A percentile compares a stretch with the other conserved stretches of the same genome.
These are phyloP conservation scores for Aspergillus hortae DNA, from an alignment of 2,329 filamentous ascomycete genomes.

Conservation along the genomic window DNA sequence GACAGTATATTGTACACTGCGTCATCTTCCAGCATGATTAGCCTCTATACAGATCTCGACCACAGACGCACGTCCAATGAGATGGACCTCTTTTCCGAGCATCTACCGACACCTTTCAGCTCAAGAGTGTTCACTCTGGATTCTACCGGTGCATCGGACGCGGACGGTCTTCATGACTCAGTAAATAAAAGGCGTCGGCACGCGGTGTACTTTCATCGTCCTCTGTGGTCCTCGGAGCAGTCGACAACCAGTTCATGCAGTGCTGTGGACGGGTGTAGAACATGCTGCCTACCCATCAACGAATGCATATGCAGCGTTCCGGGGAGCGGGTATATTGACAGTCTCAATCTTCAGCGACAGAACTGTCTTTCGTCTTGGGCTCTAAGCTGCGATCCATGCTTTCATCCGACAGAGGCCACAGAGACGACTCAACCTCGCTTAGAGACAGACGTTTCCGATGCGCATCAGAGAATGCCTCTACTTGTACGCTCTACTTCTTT, in stretches of 20 bases:
- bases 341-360: not conserved
- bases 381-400: not conserved
- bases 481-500: conserved; percentile 7
- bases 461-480: conserved; percentile 9
- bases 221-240: conserved; percentile 20
- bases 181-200: conserved; percentile 24
- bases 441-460: conserved; percentile 6
- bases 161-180: conserved; percentile 17
- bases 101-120: not conserved
- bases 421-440: not conserved
- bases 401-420: not conserved
- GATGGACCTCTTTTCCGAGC: no score
- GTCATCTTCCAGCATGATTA: not conserved
- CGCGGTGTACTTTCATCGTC: conserved; percentile 29
- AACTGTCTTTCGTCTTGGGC: not conserved
- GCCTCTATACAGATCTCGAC: not conserved
- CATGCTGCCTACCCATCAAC: not conserved
- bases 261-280: not conserved
- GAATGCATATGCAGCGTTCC: not conserved
- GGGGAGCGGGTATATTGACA: not conserved
- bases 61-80: no score
- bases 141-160: conserved; percentile 6
- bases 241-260: not conserved
- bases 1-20: not conserved
- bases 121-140: not conserved